Evolutionary conservation across 2,329 filamentous ascomycete genomes (phyloP), one percentile per base, ranked within the genome.

Genomic region (Ophiosphaerella korrae): DNA sequence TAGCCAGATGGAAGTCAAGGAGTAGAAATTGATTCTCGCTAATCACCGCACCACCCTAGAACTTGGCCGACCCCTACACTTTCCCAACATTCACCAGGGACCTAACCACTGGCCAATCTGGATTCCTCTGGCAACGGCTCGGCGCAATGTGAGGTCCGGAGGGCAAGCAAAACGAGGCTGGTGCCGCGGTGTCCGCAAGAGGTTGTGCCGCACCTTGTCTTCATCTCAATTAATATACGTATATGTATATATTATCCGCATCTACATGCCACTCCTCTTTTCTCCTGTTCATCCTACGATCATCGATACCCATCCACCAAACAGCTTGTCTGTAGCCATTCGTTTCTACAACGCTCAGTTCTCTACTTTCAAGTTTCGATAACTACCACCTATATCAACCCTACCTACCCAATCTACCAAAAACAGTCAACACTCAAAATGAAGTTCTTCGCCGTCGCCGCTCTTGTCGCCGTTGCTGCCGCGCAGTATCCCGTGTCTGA

Each of bases 361-460:
- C 51, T 51, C 49, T 58, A 55, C 50, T 29, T 45, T 44, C 24
- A 42, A 45, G 26, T 50, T 54, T 42, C 41, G 36, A 45, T 52
- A 50, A 49, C 53, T 34, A 21, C 23, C 44, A 42, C 35, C 35
- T 48, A 47, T 52, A 54, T 38, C 50, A 52, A 49, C 24, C 32
- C 45, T 33, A 49, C 44, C 42, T 43, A 23, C 18, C 36, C 43
- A 56, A 23, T n/a, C 46, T 35, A 24, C 24, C 38, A 32, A 38
- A 42, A 55, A 46, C 45, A 38, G 38, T 29, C 6, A 47, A 42
- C 44, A 44, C 42, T 45, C 62, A 58, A 50, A 55, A 72, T 72
- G 69, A 66, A 64, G 63, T 70, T 70, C 66, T 62, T 66, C 58
- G 51, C 66, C 46, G 52, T 61, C 58, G 63, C 65, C 53, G 53